phyloP scores from a whole-genome alignment of 345 rosid genomes.

The Arabidopsis arenosa region DNA sequence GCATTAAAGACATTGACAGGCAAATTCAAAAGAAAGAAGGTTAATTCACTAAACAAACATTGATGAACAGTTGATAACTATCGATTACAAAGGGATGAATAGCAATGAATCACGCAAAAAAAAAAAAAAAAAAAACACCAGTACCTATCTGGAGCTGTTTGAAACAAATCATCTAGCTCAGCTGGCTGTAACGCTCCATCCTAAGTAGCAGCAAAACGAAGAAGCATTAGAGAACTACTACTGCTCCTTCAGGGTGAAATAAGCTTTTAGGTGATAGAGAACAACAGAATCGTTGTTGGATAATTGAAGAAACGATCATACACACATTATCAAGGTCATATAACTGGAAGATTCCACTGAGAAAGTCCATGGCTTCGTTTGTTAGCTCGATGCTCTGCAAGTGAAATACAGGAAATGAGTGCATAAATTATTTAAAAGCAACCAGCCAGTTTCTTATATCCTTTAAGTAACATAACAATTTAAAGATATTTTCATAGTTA shows the following conservation, averaged over 20 bases:
- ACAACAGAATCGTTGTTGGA: neutral
- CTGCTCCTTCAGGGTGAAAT: constrained; percentile 22
- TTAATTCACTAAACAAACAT: constrained; percentile 32
- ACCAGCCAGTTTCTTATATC: constrained; percentile 16
- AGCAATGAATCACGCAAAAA: constrained; percentile 11
- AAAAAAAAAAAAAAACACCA: neutral
- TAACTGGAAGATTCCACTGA: constrained; percentile 67
- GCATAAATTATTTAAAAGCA: neutral
- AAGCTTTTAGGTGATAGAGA: constrained; percentile 13
- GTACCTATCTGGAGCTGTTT: constrained; percentile 86
- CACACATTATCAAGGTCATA: constrained; percentile 75
- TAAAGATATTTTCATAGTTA: constrained; percentile 14
- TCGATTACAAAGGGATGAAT: constrained; percentile 16
- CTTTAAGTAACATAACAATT: constrained; percentile 10
- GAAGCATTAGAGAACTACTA: constrained; percentile 29
- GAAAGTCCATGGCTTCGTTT: constrained; percentile 60
- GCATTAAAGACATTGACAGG: constrained; percentile 22
- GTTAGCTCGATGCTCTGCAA: constrained; percentile 80
- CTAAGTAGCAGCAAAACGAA: constrained; percentile 51
- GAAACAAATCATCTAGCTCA: constrained; percentile 73
- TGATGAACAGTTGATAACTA: constrained; percentile 21
- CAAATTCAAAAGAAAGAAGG: constrained; percentile 14
- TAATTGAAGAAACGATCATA: constrained; percentile 32
- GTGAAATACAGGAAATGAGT: constrained; percentile 19
- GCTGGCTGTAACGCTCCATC: constrained; percentile 70